A percentile compares a stretch with the other conserved stretches of the same genome.
Conservation (phyloP, 257 asterid species). For the Solanum sejunctum region DNA sequence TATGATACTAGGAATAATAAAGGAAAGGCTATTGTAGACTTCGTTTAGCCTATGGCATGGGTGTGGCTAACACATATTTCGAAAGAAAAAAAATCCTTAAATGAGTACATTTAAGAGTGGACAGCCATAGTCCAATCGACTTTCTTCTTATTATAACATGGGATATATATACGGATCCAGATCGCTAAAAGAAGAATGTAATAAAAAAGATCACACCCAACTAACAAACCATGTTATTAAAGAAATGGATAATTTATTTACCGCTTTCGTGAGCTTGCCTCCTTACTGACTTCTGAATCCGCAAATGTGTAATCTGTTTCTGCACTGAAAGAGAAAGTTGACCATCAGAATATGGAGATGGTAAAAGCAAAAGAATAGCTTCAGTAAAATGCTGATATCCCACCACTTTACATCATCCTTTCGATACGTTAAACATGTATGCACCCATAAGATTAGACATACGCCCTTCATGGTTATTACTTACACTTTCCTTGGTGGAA, state of each 20-base stretch:
- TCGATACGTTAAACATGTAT: neutral
- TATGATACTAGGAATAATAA: neutral
- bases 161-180: neutral
- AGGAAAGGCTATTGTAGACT: neutral
- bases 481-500: neutral
- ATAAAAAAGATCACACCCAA: neutral
- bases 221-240: neutral
- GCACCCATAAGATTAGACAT: neutral
- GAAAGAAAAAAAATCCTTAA: neutral
- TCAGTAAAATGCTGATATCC: neutral
- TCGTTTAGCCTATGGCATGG: neutral
- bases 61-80: neutral
- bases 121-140: neutral
- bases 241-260: neutral
- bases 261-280: conserved; percentile 15
- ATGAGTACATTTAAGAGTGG: neutral
- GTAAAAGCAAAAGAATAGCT: neutral
- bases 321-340: conserved; percentile 2
- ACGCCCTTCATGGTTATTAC: neutral
- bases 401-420: neutral
- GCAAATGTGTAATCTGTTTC: conserved; percentile 9
- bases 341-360: neutral
- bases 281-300: conserved; percentile 13
- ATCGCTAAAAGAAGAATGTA: neutral
- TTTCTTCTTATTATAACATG: neutral